Evolutionary conservation across 306 rosid species (phyloP).

Genomic region (Trifolium fragiferum): DNA sequence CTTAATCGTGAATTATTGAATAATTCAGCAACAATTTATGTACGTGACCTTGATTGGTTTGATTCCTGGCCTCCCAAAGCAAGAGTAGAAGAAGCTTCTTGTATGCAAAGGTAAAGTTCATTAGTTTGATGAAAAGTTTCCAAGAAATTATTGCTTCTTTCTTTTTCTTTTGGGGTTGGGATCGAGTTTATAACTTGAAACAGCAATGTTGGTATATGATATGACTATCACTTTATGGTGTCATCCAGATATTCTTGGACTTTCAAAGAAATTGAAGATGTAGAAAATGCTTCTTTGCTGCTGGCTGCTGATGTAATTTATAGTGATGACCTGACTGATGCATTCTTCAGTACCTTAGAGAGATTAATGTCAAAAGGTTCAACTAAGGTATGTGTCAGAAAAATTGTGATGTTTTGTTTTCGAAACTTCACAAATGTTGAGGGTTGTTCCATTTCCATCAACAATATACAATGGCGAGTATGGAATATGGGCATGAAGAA

Average conservation of each 20-base stretch:
- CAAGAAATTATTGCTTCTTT: constrained; percentile 2
- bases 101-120: constrained; percentile 52
- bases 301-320: constrained; percentile 94
- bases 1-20: constrained; percentile 65
- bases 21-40: constrained; percentile 54
- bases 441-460: neutral
- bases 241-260: constrained; percentile 76
- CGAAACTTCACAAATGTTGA: no score
- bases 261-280: constrained; percentile 69
- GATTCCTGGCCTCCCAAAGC: constrained; percentile 76
- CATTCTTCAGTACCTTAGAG: constrained; percentile 70
- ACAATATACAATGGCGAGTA: neutral
- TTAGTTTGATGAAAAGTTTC: constrained; percentile 15
- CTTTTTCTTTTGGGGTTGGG: constrained; percentile 34
- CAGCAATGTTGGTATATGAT: constrained; percentile 11
- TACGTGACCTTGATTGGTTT: constrained; percentile 89
- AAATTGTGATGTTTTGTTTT: neutral
- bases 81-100: constrained; percentile 49
- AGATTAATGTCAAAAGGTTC: constrained; percentile 75
- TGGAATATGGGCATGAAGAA: constrained; percentile 12
- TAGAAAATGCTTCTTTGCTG: constrained; percentile 71
- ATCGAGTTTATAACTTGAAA: constrained; percentile 24
- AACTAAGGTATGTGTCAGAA: constrained; percentile 55
- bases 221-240: constrained; percentile 35
- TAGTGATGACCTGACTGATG: constrained; percentile 80